These are phyloP conservation scores for Orbilia brochopaga DNA, from an alignment of 2,329 filamentous ascomycete species.

Conservation along the genomic window DNA sequence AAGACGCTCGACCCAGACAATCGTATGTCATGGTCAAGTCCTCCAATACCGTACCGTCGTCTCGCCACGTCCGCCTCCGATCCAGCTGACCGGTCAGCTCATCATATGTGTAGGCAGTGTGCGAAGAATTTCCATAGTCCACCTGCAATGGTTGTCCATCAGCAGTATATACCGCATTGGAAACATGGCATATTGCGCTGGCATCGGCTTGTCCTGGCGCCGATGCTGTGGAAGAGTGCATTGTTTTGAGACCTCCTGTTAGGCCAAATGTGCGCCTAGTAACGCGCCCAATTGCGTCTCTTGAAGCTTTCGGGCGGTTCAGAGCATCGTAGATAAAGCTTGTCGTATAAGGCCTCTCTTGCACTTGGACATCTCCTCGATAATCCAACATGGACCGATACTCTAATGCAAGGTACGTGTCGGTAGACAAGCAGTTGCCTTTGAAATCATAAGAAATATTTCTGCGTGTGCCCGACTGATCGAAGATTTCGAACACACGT, in stretches of 20 bases:
- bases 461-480: constrained; percentile 18
- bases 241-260: not conserved
- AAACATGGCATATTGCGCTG: too few species aligned
- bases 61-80: too few species aligned
- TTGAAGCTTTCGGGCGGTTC: too few species aligned
- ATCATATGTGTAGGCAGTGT: not conserved
- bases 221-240: too few species aligned
- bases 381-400: constrained; percentile 18
- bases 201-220: too few species aligned
- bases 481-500: constrained; percentile 12
- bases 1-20: constrained; percentile 42
- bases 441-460: constrained; percentile 46
- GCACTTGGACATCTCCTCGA: too few species aligned
- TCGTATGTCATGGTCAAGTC: constrained; percentile 52
- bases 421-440: constrained; percentile 24
- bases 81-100: not conserved
- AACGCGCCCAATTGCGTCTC: not conserved
- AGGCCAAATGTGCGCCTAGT: not conserved
- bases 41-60: constrained; percentile 21
- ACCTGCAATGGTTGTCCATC: too few species aligned
- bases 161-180: too few species aligned
- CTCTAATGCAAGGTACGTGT: not conserved
- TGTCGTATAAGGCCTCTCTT: too few species aligned
- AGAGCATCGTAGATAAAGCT: too few species aligned
- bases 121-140: not conserved